Evolutionary conservation across 2,329 filamentous ascomycete species (phyloP).

Genomic region (Exutisphaerella laricina): DNA sequence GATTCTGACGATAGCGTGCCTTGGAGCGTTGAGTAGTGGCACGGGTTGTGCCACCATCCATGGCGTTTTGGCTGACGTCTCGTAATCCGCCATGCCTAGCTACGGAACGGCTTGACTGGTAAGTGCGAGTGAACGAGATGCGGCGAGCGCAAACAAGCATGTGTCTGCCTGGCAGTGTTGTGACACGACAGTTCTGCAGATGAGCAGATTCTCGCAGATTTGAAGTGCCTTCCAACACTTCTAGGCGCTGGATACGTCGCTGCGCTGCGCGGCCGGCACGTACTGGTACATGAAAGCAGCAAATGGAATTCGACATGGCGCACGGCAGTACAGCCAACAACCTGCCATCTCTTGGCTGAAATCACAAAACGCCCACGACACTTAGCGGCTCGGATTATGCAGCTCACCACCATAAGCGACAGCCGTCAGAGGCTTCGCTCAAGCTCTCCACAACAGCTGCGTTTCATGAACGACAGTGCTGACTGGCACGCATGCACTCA

Average conservation of each 20-base stretch:
- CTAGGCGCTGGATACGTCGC: too few relatives aligned
- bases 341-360: background rate
- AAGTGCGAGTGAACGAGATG: too few relatives aligned
- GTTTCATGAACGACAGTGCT: slow-evolving; percentile 8
- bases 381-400: slow-evolving; percentile 3
- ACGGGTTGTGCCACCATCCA: background rate
- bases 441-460: slow-evolving; percentile 6
- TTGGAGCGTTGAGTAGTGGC: too few relatives aligned
- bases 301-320: slow-evolving; percentile 1
- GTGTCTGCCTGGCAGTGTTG: background rate
- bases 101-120: background rate
- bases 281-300: too few relatives aligned
- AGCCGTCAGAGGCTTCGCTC: slow-evolving; percentile 5
- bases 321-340: background rate
- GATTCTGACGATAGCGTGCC: too few relatives aligned
- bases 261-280: too few relatives aligned
- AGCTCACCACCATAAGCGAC: slow-evolving; percentile 5
- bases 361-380: slow-evolving; percentile 4
- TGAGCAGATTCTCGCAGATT: too few relatives aligned
- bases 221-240: too few relatives aligned
- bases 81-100: background rate
- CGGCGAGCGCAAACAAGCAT: background rate
- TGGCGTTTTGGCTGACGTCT: slow-evolving; percentile 1
- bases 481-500: slow-evolving; percentile 4
- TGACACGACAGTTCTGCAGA: too few relatives aligned